Evolutionary conservation across 768 basidiomycete species (phyloP), one percentile per base, ranked within the genome.

Genomic region (Roridomyces roridus): DNA sequence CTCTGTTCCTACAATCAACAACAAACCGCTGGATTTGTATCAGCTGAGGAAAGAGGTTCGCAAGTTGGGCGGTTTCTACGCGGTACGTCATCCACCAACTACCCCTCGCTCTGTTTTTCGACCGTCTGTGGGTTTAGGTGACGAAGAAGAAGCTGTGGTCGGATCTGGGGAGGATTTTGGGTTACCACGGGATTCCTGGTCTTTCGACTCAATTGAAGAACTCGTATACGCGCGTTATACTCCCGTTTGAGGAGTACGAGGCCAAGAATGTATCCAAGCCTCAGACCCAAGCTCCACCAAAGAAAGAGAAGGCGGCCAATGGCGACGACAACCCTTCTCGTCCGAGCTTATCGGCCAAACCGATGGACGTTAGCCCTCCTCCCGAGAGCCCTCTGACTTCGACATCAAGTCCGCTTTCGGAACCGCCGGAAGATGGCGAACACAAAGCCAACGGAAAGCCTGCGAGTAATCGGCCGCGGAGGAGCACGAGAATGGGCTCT

Each of bases 221-320:
- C 65, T 92, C 95, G 5, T 99, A 96, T 72, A 82, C 82, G 55
- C 86, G 90, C 51, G 92, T 99, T 68, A 92, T 99, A 64, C 83
- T 94, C 40, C 97, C 97, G n/a, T 99, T 94, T 67, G 96, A 98
- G 67, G 85, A 92, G 66, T 98, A 94, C 70, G 88, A 86, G 54
- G 85, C 61, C 4, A 55, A 45, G 25, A 63, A 63, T 42, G 61
- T 53, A 5, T 48, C 61, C 48, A 62, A 58, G 44, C 45, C 52
- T 14, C 18, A 20, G 34, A 28, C 14, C 18, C 48, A 39, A 12
- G 34, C 60, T 6, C 18, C 44, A 41, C 72, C 83, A 51, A 87
- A 82, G 72, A 86, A 81, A 65, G 66, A 67, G 18, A 81, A 82
- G 59, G 80, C 79, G 34, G 78, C 80, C n/a, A 58, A 50, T 54